Conservation (phyloP, 2,329 filamentous ascomycete species). For the Apiospora malaysiana region DNA sequence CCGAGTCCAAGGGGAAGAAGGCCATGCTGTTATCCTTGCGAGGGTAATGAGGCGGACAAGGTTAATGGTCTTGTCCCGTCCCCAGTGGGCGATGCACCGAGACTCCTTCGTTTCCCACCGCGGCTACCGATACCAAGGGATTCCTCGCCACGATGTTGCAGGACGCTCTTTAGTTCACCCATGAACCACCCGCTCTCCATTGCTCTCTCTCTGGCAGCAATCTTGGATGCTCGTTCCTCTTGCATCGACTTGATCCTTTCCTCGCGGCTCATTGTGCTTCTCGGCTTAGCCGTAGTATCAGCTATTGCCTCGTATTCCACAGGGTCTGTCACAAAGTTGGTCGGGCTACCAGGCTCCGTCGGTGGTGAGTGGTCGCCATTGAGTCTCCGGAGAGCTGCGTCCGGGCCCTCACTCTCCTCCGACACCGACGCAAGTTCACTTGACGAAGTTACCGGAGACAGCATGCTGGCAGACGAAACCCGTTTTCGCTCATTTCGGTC, state of each 20-base stretch:
- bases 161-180: conserved; percentile 89
- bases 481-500: conserved; percentile 75
- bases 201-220: conserved; percentile 71
- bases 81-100: conserved; percentile 9
- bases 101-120: conserved; percentile 12
- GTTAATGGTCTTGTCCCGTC: conserved; percentile 15
- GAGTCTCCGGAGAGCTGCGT: conserved; percentile 77
- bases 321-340: conserved; percentile 73
- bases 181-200: conserved; percentile 91
- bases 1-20: neutral
- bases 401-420: conserved; percentile 54
- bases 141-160: conserved; percentile 51
- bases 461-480: conserved; percentile 65
- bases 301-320: conserved; percentile 96
- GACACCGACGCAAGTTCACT: conserved; percentile 67
- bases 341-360: conserved; percentile 39
- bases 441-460: conserved; percentile 67
- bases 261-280: conserved; percentile 77
- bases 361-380: conserved; percentile 70
- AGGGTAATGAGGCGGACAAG: neutral
- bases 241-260: conserved; percentile 88
- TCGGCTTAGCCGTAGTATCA: conserved; percentile 63
- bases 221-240: conserved; percentile 81
- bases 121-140: neutral
- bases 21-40: neutral